Conservation (phyloP, 805 yeast species). For the Starmerella kuoi region DNA sequence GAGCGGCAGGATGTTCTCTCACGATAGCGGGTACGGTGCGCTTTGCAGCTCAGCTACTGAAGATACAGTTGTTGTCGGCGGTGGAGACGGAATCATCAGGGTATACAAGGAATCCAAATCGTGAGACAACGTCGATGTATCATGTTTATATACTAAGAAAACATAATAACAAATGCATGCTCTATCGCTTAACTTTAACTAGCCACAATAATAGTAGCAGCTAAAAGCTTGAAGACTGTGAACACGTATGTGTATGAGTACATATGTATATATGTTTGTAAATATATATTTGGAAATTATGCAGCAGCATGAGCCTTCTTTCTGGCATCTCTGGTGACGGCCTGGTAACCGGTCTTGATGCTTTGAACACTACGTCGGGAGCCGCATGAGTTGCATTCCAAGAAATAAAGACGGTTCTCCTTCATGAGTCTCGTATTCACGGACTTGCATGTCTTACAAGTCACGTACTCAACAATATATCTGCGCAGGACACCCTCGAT, state of each 20-base stretch:
- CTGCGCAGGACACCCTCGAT: slow-evolving; percentile 93
- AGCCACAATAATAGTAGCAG: no score
- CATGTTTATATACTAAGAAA: no score
- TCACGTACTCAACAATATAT: slow-evolving; percentile 92
- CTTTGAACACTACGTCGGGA: slow-evolving; percentile 93
- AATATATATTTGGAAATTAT: background rate
- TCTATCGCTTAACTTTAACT: no score
- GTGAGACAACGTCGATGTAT: no score
- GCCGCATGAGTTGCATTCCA: slow-evolving; percentile 97
- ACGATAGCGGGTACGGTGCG: slow-evolving; percentile 23
- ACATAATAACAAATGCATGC: no score
- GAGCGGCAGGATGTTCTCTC: slow-evolving; percentile 22
- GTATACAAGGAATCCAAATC: slow-evolving; percentile 11
- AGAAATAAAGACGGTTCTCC: slow-evolving; percentile 94
- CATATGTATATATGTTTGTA: background rate
- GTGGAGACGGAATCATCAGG: slow-evolving; percentile 22
- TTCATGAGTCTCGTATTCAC: slow-evolving; percentile 92
- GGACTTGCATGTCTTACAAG: slow-evolving; percentile 97
- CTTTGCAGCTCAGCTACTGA: slow-evolving; percentile 10
- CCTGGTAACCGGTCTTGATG: slow-evolving; percentile 99
- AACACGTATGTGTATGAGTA: no score
- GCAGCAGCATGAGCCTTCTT: slow-evolving; percentile 20
- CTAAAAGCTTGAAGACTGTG: no score
- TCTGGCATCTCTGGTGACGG: slow-evolving; percentile 34
- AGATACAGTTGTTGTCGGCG: slow-evolving; percentile 16